Evolutionary conservation across 345 rosid species (phyloP).

Genomic region (Camelina hispida): DNA sequence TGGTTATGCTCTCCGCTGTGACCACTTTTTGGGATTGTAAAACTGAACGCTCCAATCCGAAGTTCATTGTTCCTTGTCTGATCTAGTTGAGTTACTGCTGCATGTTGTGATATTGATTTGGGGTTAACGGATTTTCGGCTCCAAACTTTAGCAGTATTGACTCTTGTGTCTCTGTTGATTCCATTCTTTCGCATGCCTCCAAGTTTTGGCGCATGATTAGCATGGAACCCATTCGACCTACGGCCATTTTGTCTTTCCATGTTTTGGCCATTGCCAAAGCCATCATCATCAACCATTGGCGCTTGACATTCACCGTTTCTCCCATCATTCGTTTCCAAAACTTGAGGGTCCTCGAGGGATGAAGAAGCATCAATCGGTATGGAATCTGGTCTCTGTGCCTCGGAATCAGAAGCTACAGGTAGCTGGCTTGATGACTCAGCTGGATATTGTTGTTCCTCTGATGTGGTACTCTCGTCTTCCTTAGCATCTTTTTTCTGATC

Average conservation of each 20-base stretch:
- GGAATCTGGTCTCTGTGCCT: constrained; percentile 48
- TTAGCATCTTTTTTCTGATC: constrained; percentile 55
- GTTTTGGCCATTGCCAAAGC: constrained; percentile 43
- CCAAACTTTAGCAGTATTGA: constrained; percentile 69
- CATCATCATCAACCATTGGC: constrained; percentile 45
- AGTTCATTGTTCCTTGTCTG: constrained; percentile 60
- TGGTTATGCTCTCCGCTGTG: constrained; percentile 46
- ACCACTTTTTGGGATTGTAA: constrained; percentile 57
- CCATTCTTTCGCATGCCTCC: constrained; percentile 66
- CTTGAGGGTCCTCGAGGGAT: constrained; percentile 47
- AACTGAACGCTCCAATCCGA: constrained; percentile 83
- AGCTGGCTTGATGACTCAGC: constrained; percentile 54
- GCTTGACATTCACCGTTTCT: constrained; percentile 55
- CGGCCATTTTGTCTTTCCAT: constrained; percentile 50
- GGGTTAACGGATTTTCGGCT: constrained; percentile 66
- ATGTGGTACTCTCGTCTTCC: constrained; percentile 50
- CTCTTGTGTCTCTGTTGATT: constrained; percentile 52
- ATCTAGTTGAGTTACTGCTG: constrained; percentile 52
- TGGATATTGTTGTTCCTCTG: constrained; percentile 50
- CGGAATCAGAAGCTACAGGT: constrained; percentile 52
- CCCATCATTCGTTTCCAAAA: constrained; percentile 46
- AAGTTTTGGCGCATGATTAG: constrained; percentile 50
- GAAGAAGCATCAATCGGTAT: constrained; percentile 46
- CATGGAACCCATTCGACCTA: constrained; percentile 55
- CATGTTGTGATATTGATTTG: constrained; percentile 48